Evolutionary conservation across 1,139 yeast species (phyloP).

Genomic region (Hyphopichia khmerensis): DNA sequence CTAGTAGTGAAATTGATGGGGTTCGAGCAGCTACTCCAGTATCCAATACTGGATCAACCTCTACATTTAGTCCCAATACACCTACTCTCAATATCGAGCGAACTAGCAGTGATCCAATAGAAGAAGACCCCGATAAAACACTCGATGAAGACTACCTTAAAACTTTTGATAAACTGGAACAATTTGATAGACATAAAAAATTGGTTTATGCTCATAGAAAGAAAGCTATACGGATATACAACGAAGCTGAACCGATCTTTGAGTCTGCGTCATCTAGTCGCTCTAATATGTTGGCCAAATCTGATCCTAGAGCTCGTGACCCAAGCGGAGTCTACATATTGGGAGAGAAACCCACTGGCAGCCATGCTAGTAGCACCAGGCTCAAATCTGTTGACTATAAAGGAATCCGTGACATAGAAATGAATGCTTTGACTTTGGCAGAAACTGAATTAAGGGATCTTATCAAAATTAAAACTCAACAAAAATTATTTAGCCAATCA

Average conservation of each 20-base stretch:
- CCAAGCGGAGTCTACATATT: background rate
- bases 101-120: background rate
- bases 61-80: background rate
- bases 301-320: background rate
- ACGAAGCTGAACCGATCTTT: background rate
- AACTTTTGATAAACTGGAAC: background rate
- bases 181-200: background rate
- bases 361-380: background rate
- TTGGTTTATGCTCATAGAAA: conserved; percentile 1
- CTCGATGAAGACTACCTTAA: background rate
- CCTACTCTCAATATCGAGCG: background rate
- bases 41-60: background rate
- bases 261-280: background rate
- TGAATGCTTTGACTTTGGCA: conserved; percentile 6
- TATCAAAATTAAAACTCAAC: conserved; percentile 18
- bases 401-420: conserved; percentile 5
- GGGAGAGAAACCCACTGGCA: background rate
- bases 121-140: background rate
- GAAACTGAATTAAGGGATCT: conserved; percentile 16
- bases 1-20: background rate
- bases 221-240: conserved; percentile 2
- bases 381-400: background rate
- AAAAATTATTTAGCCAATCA: conserved; percentile 14
- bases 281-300: background rate
- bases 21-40: background rate